Evolutionary conservation across 2,329 filamentous ascomycete genomes (phyloP).

Genomic region (Aureobasidium sp.): DNA sequence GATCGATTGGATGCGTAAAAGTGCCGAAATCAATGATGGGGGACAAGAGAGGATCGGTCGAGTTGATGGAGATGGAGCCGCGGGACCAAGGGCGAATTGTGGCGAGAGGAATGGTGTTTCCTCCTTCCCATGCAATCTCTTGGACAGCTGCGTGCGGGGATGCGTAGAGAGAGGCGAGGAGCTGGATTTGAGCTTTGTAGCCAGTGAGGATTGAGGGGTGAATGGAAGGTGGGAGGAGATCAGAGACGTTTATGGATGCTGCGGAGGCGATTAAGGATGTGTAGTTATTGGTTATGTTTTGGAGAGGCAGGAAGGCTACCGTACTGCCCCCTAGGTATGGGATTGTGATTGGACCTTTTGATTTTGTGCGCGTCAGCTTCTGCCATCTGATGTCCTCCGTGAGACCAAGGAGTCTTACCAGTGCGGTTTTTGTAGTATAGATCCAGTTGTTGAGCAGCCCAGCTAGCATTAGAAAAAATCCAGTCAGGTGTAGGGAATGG

Average conservation of each 20-base stretch:
- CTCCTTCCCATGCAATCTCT: constrained; percentile 38
- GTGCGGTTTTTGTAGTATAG: constrained; percentile 9
- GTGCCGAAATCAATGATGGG: constrained; percentile 37
- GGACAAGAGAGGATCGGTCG: constrained; percentile 26
- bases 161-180: constrained; percentile 40
- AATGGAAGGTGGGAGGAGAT: constrained; percentile 23
- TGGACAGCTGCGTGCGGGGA: constrained; percentile 37
- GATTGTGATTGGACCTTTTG: constrained; percentile 23
- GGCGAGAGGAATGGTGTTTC: constrained; percentile 23
- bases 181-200: constrained; percentile 41
- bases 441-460: not conserved
- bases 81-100: constrained; percentile 32
- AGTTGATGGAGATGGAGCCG: constrained; percentile 29
- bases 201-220: constrained; percentile 39
- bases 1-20: constrained; percentile 33
- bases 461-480: constrained; percentile 25
- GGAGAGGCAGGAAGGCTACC: constrained; percentile 21
- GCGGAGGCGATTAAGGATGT: constrained; percentile 13
- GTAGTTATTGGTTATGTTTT: constrained; percentile 16
- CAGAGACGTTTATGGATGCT: constrained; percentile 16
- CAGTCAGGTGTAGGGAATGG: constrained; percentile 24
- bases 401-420: not conserved
- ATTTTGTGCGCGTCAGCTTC: constrained; percentile 22
- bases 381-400: constrained; percentile 18
- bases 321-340: constrained; percentile 27